Conservation (phyloP, 108 stramenopile genomes). For the Stephanodiscus triporus region DNA sequence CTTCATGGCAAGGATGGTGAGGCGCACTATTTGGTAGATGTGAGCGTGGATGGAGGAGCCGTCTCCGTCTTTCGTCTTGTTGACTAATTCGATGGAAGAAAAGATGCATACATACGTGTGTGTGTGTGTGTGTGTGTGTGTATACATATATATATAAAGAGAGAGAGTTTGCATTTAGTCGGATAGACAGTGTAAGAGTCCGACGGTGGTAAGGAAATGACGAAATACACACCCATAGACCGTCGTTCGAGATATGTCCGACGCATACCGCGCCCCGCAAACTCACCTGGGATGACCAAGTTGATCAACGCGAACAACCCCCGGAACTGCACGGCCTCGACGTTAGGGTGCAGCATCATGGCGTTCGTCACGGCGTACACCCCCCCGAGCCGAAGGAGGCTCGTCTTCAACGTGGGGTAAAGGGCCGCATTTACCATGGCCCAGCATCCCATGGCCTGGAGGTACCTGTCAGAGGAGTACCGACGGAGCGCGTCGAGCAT, state of each 20-base stretch:
- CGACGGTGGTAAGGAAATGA: too few relatives aligned
- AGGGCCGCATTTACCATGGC: slow-evolving; percentile 61
- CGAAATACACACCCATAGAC: too few relatives aligned
- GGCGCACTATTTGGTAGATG: slow-evolving; percentile 41
- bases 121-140: too few relatives aligned
- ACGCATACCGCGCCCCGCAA: too few relatives aligned
- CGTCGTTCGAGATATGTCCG: too few relatives aligned
- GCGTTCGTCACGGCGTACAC: slow-evolving; percentile 54
- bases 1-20: slow-evolving; percentile 45
- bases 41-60: slow-evolving; percentile 35
- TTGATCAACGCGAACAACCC: slow-evolving; percentile 66
- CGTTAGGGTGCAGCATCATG: slow-evolving; percentile 58
- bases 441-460: slow-evolving; percentile 68
- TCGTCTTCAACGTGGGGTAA: slow-evolving; percentile 47
- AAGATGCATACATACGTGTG: too few relatives aligned
- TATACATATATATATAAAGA: too few relatives aligned
- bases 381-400: slow-evolving; percentile 44
- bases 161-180: too few relatives aligned
- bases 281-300: slow-evolving; percentile 59
- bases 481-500: slow-evolving; percentile 57
- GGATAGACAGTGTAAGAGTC: too few relatives aligned
- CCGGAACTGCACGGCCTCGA: slow-evolving; percentile 59
- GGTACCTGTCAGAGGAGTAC: slow-evolving; percentile 30
- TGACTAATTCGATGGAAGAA: neutral
- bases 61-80: slow-evolving; percentile 16